Percentiles rank a stretch among this genome's conserved stretches.
Evolutionary conservation across 306 rosid genomes (phyloP).

Genomic region (Lotus japonicus): DNA sequence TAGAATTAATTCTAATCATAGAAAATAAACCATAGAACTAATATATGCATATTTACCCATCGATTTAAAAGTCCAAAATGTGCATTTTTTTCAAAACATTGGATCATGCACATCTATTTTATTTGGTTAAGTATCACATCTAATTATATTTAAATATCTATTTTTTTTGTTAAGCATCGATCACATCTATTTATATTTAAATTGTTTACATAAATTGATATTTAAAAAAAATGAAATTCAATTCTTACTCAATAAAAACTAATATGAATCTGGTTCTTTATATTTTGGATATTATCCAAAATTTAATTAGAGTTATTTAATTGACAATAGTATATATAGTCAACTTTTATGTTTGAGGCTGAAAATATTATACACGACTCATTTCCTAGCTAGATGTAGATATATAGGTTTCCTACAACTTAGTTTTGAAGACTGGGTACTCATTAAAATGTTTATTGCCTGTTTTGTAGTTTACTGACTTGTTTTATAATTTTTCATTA

Average conservation of each 20-base stretch:
- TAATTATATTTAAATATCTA: too few species aligned
- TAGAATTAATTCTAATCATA: neutral
- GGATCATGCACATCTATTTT: too few species aligned
- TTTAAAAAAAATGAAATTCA: neutral
- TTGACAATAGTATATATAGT: neutral
- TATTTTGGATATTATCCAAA: neutral
- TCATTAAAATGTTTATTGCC: neutral
- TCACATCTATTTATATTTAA: neutral
- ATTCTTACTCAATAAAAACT: neutral
- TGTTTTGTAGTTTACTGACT: neutral
- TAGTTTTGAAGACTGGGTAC: neutral
- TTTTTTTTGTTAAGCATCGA: too few species aligned
- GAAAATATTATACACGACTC: neutral
- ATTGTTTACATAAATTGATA: neutral
- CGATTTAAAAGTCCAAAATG: too few species aligned
- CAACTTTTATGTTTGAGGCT: neutral
- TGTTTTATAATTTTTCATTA: neutral
- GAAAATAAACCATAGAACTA: too few species aligned
- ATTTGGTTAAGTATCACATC: too few species aligned
- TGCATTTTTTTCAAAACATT: too few species aligned
- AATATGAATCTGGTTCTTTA: neutral
- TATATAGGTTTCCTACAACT: too few species aligned
- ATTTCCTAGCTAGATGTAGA: too few species aligned
- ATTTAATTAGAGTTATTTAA: neutral
- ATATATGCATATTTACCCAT: too few species aligned